Evolutionary conservation across 2,329 filamentous ascomycete genomes (phyloP).

Genomic region (Colletotrichum tropicale): DNA sequence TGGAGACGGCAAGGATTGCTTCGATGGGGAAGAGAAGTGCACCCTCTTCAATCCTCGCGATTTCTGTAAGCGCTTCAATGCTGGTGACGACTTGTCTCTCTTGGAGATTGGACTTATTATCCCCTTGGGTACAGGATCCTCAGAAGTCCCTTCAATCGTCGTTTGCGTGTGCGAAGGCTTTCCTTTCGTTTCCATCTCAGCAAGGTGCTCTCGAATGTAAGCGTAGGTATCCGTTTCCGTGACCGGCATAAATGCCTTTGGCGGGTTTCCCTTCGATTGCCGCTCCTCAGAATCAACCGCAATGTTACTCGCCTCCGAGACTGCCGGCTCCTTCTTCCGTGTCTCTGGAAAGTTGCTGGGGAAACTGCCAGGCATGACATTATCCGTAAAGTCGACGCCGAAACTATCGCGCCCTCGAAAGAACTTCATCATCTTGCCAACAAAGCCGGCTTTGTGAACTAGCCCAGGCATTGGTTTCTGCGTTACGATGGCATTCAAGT

Average conservation of each 20-base stretch:
- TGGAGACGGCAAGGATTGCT: not conserved
- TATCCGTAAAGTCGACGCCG: not conserved
- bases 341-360: not conserved
- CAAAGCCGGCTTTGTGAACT: conserved; percentile 10
- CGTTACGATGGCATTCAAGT: conserved; percentile 4
- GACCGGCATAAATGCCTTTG: not conserved
- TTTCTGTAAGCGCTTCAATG: conserved; percentile 14
- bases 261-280: not conserved
- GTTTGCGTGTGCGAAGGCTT: not conserved
- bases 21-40: conserved; percentile 2
- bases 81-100: not conserved
- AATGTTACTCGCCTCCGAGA: not conserved
- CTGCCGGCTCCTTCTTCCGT: not conserved
- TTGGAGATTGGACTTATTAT: not conserved
- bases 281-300: not conserved
- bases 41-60: conserved; percentile 11
- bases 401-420: conserved; percentile 9
- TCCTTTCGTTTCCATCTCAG: conserved; percentile 1
- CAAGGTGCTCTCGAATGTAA: conserved; percentile 4
- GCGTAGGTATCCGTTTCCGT: conserved; percentile 3
- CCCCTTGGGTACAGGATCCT: not conserved
- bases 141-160: not conserved
- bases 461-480: conserved; percentile 8
- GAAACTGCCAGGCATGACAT: conserved; percentile 15
- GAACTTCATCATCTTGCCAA: conserved; percentile 14